phyloP scores from a whole-genome alignment of 192 early-diverging fungal genomes.

The Funneliformis mosseae region DNA sequence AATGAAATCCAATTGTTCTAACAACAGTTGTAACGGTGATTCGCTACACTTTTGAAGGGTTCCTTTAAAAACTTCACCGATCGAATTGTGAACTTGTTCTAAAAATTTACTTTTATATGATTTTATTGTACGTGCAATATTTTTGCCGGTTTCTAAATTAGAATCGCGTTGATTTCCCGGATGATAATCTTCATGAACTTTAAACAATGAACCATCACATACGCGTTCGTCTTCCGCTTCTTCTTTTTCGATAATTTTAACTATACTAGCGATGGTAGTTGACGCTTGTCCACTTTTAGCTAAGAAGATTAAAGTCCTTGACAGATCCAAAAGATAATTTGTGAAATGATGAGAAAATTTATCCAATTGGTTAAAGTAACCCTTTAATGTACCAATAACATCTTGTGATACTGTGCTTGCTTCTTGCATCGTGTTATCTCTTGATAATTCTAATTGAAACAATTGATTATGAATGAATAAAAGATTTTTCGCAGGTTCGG shows the following conservation, averaged over 20 bases:
- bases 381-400: slow-evolving; percentile 77
- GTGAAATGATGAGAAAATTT: slow-evolving; percentile 81
- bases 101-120: slow-evolving; percentile 78
- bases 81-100: slow-evolving; percentile 67
- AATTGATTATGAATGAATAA: slow-evolving; percentile 87
- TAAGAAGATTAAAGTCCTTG: slow-evolving; percentile 76
- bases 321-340: slow-evolving; percentile 81
- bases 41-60: slow-evolving; percentile 63
- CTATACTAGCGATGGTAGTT: slow-evolving; percentile 76
- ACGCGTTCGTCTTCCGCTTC: slow-evolving; percentile 84
- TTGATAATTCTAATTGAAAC: slow-evolving; percentile 83
- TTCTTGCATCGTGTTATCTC: slow-evolving; percentile 78
- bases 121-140: neutral
- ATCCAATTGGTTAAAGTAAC: slow-evolving; percentile 86
- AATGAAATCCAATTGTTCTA: slow-evolving; percentile 77
- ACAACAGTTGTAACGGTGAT: slow-evolving; percentile 59
- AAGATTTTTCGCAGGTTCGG: slow-evolving; percentile 77
- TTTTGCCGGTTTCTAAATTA: neutral
- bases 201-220: no score
- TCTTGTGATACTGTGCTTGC: slow-evolving; percentile 67
- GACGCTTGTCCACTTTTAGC: slow-evolving; percentile 64
- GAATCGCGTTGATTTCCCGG: slow-evolving; percentile 9
- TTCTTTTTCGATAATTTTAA: slow-evolving; percentile 93
- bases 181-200: no score
- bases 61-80: slow-evolving; percentile 62